phyloP scores from a whole-genome alignment of 805 yeast species.

The Middelhovenomyces tepae region DNA sequence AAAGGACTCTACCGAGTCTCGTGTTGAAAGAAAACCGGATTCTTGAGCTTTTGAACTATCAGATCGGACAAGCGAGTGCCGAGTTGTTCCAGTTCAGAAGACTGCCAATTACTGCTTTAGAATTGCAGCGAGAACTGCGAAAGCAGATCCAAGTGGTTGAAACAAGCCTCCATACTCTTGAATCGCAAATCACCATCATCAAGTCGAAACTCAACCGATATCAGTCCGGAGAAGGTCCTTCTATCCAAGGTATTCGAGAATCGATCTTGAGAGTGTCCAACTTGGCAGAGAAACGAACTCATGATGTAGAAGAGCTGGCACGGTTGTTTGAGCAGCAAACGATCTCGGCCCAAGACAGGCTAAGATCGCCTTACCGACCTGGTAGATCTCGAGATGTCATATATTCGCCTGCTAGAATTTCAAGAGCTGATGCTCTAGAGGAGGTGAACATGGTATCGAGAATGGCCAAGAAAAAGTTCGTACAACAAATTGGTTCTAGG shows the following conservation, averaged over 20 bases:
- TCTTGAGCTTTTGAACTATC: slow-evolving; percentile 9
- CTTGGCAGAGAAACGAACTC: slow-evolving; percentile 10
- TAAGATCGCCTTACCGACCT: too few relatives aligned
- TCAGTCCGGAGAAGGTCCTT: slow-evolving; percentile 8
- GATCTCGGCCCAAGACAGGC: too few relatives aligned
- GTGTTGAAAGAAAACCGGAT: slow-evolving; percentile 10
- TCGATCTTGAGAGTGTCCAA: slow-evolving; percentile 10
- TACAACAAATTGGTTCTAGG: too few relatives aligned
- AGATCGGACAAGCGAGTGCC: slow-evolving; percentile 9
- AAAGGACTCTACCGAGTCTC: slow-evolving; percentile 7
- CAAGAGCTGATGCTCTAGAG: too few relatives aligned
- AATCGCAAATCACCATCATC: slow-evolving; percentile 10
- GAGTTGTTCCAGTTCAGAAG: slow-evolving; percentile 10
- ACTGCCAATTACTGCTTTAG: slow-evolving; percentile 16
- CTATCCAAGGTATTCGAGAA: slow-evolving; percentile 10
- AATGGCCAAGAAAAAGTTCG: too few relatives aligned
- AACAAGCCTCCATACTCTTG: slow-evolving; percentile 8
- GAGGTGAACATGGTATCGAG: too few relatives aligned
- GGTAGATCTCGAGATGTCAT: too few relatives aligned
- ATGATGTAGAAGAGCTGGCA: slow-evolving; percentile 12
- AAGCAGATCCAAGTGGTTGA: slow-evolving; percentile 6
- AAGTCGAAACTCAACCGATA: slow-evolving; percentile 10
- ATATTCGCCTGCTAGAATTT: too few relatives aligned
- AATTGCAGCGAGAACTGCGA: slow-evolving; percentile 14
- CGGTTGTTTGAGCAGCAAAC: too few relatives aligned